Evolutionary conservation across 345 rosid species (phyloP).

Genomic region (Odontarrhena argentea): DNA sequence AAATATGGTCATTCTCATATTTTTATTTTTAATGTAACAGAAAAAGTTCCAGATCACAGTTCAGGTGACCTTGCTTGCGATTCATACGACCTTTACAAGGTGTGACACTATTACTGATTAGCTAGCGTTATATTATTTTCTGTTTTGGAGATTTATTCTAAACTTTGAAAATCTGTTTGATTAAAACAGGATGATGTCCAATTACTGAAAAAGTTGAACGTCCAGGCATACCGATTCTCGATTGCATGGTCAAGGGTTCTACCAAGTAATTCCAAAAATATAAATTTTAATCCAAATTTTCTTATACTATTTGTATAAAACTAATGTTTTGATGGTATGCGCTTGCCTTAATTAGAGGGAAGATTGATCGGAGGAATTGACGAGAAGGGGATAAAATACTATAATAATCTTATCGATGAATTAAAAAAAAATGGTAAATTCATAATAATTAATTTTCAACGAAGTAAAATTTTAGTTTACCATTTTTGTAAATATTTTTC

Average conservation of each 20-base stretch:
- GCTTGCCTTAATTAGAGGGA: conserved; percentile 38
- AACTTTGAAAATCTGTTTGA: not conserved
- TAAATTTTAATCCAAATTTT: not conserved
- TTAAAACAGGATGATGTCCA: conserved; percentile 40
- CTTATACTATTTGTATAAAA: not conserved
- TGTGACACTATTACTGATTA: not conserved
- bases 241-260: conserved; percentile 57
- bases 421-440: conserved; percentile 23
- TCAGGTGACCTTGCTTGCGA: conserved; percentile 30
- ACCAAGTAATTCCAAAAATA: conserved; percentile 40
- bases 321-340: not conserved
- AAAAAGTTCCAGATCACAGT: conserved; percentile 21
- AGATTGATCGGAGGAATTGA: conserved; percentile 48
- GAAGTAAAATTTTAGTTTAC: too few species aligned
- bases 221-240: conserved; percentile 51
- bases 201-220: conserved; percentile 41
- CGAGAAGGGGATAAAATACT: conserved; percentile 47
- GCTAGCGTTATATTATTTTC: too few species aligned
- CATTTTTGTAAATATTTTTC: not conserved
- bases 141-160: too few species aligned
- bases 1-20: not conserved
- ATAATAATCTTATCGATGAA: conserved; percentile 52
- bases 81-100: conserved; percentile 27
- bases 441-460: too few species aligned
- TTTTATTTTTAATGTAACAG: not conserved